These are phyloP conservation scores for Triticum monococcum DNA, from an alignment of 176 grass and related monocot genomes.

Conservation along the genomic window DNA sequence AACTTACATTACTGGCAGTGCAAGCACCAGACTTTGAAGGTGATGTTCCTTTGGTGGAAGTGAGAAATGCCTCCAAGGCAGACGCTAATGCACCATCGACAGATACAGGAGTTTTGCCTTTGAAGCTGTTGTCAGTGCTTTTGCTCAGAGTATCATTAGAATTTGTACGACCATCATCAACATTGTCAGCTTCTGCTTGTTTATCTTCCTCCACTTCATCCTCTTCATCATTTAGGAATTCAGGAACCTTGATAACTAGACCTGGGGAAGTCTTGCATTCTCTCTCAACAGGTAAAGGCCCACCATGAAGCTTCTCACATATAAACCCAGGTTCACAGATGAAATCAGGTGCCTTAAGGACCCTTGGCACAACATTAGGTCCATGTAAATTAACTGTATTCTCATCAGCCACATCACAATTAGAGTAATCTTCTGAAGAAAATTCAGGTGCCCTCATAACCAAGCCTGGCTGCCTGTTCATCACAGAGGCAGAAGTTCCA, in stretches of 20 bases:
- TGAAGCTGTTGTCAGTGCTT: slow-evolving; percentile 1
- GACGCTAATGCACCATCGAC: slow-evolving; percentile 78
- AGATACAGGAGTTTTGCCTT: slow-evolving; percentile 48
- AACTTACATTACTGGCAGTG: slow-evolving; percentile 13
- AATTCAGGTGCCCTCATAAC: slow-evolving; percentile 39
- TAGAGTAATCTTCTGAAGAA: slow-evolving; percentile 38
- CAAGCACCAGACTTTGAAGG: slow-evolving; percentile 27
- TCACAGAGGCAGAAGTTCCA: slow-evolving; percentile 25
- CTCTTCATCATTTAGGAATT: slow-evolving; percentile 52
- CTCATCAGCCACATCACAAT: slow-evolving; percentile 16
- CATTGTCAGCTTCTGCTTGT: slow-evolving; percentile 31
- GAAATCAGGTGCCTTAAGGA: slow-evolving; percentile 44
- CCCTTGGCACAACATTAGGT: slow-evolving; percentile 21
- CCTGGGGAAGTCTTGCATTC: slow-evolving; percentile 49
- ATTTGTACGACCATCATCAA: slow-evolving; percentile 30
- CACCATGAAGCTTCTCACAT: slow-evolving; percentile 23
- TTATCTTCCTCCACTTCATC: slow-evolving; percentile 39
- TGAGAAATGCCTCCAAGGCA: slow-evolving; percentile 68
- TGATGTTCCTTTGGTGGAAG: slow-evolving; percentile 37
- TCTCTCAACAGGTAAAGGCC: slow-evolving; percentile 14
- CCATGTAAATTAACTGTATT: slow-evolving; percentile 19
- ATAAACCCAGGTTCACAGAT: slow-evolving; percentile 24
- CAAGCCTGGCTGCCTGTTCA: slow-evolving; percentile 41
- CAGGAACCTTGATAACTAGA: slow-evolving; percentile 54
- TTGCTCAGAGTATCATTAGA: slow-evolving; percentile 32